These are phyloP conservation scores for Cardiospermum halicacabum DNA, from an alignment of 345 rosid species.

Conservation along the genomic window DNA sequence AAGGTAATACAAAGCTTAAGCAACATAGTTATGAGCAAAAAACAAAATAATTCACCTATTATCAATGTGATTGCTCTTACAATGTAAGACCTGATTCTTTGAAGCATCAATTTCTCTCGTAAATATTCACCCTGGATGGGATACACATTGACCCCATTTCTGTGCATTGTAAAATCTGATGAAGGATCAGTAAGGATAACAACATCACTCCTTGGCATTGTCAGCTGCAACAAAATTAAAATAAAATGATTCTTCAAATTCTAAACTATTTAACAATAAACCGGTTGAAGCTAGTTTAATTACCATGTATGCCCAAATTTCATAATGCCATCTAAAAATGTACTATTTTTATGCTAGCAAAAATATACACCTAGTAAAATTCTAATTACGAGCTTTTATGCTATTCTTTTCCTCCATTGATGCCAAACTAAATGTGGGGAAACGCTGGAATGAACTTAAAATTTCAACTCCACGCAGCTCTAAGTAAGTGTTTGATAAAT, in stretches of 20 bases:
- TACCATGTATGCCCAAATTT: neutral
- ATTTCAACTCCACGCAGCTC: neutral
- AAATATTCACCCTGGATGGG: constrained; percentile 81
- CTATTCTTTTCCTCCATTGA: neutral
- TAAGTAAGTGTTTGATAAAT: neutral
- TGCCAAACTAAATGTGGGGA: neutral
- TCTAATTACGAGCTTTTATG: neutral
- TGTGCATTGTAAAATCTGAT: constrained; percentile 56
- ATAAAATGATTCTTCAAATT: neutral
- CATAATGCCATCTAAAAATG: neutral
- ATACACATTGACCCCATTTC: constrained; percentile 48
- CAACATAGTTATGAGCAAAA: neutral
- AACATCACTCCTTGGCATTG: constrained; percentile 69
- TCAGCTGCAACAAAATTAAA: constrained; percentile 43
- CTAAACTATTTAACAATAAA: neutral
- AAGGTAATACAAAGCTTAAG: neutral
- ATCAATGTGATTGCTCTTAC: constrained; percentile 68
- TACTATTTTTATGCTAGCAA: neutral
- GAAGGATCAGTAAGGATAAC: constrained; percentile 81
- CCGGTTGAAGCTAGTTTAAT: neutral
- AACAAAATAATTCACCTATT: constrained; percentile 46
- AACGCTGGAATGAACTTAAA: neutral
- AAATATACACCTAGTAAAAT: neutral
- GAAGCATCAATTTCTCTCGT: constrained; percentile 89
- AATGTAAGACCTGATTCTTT: constrained; percentile 97